Evolutionary conservation across 2,329 filamentous ascomycete genomes (phyloP), one percentile per base, ranked within the genome.

Genomic region (Colletotrichum godetiae): DNA sequence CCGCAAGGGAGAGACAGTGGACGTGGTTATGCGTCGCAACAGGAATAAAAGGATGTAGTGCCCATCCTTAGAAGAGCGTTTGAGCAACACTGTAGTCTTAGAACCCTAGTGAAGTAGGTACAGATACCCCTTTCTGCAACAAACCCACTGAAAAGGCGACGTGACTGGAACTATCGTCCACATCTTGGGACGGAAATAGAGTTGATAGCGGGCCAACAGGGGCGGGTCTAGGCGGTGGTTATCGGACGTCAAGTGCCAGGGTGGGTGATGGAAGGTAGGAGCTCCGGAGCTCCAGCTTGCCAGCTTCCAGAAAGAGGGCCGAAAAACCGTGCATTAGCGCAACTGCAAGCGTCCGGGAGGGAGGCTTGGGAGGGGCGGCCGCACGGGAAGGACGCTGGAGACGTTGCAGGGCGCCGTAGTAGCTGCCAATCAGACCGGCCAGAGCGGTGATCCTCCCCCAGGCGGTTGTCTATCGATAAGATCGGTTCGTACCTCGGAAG

Each of bases 151-250:
- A 62, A 53, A 52, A 62, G 22, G 60, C 42, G 11, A 61, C 35
- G 42, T 57, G 37, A 10, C 74, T 67, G 75, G 46, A 78, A 83
- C 75, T 83, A 80, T 19, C 60, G 5, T 8, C 19, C 67, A 82
- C 84, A 71, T 78, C 83, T 73, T 72, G 83, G 72, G 79, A 76
- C 49, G 55, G 55, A 62, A 67, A 63, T 31, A 66, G 72, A 67
- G 55, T 70, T 73, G 66, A n/a, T 55, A 70, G 59, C 59, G 46
- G 57, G 49, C 27, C 49, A 68, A 53, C 37, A 55, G 29, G 24
- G 58, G 31, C 13, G 66, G 70, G 70, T 57, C 42, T 55, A 24
- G 62, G 69, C 29, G 37, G 37, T 10, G 5, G 13, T 24, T 15
- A 31, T 24, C 11, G 19, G 60, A 53, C 46, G 59, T 8, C 42